Percentiles rank a stretch among this genome's conserved stretches.
Evolutionary conservation across 2,329 filamentous ascomycete species (phyloP).

Genomic region (Onygenales sp.): DNA sequence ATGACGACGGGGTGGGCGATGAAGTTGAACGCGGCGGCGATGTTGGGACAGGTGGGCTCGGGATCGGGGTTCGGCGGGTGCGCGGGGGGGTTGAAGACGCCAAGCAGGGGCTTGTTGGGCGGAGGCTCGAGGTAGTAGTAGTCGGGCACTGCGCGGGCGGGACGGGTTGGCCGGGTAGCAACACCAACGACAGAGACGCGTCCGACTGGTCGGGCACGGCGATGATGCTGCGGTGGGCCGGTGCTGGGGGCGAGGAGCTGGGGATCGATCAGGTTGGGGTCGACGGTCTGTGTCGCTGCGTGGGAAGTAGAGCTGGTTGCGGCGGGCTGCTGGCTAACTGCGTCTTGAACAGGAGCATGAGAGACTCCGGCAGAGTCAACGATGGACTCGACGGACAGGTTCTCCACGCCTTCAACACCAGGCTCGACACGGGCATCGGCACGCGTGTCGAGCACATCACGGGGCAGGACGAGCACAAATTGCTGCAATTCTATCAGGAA

Average conservation of each 20-base stretch:
- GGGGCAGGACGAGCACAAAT: too few species aligned
- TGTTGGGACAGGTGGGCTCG: not conserved
- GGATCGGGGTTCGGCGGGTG: not conserved
- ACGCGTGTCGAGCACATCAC: too few species aligned
- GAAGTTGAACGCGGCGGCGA: not conserved
- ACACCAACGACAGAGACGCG: too few species aligned
- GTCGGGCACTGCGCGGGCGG: too few species aligned
- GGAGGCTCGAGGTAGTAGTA: too few species aligned
- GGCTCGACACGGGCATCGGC: too few species aligned
- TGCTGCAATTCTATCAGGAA: not conserved
- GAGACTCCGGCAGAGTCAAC: conserved; percentile 4
- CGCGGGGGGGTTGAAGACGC: too few species aligned
- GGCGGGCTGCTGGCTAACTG: not conserved
- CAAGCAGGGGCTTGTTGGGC: too few species aligned
- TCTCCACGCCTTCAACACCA: too few species aligned
- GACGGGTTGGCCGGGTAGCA: too few species aligned
- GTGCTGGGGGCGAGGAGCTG: not conserved
- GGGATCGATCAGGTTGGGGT: not conserved
- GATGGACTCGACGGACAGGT: too few species aligned
- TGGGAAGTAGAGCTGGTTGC: not conserved
- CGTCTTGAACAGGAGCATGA: not conserved
- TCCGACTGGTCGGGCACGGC: too few species aligned
- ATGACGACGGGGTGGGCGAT: not conserved
- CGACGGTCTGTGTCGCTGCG: not conserved
- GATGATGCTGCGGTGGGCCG: not conserved